Conservation (phyloP, 2,329 filamentous ascomycete species). For the Trichoderma gracile region DNA sequence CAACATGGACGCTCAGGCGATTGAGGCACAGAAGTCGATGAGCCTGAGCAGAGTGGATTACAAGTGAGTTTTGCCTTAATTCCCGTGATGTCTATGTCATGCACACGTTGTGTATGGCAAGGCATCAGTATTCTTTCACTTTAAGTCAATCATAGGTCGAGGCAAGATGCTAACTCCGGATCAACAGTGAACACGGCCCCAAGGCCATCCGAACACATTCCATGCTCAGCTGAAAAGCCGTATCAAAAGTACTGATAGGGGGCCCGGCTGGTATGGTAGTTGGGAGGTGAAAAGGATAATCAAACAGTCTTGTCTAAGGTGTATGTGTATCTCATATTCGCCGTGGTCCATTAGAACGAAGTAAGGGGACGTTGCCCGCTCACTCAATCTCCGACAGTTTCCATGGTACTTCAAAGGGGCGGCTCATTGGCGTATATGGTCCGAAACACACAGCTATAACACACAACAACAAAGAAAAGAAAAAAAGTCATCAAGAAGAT, state of each 20-base stretch:
- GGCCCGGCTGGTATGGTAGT: not conserved
- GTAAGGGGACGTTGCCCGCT: too few relatives aligned
- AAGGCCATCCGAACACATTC: constrained; percentile 57
- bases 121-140: too few relatives aligned
- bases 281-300: not conserved
- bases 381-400: too few relatives aligned
- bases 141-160: too few relatives aligned
- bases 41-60: constrained; percentile 61
- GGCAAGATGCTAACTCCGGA: not conserved
- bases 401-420: too few relatives aligned
- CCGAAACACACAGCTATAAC: not conserved
- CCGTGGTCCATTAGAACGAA: too few relatives aligned
- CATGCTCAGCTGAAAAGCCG: constrained; percentile 46
- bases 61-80: constrained; percentile 57
- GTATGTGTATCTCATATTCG: too few relatives aligned
- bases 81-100: too few relatives aligned
- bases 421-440: too few relatives aligned
- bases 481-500: not conserved
- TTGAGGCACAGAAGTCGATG: constrained; percentile 57
- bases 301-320: not conserved
- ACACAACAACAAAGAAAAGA: not conserved
- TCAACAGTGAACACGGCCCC: constrained; percentile 52
- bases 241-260: too few relatives aligned
- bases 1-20: constrained; percentile 54
- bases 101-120: too few relatives aligned